These are phyloP conservation scores for Lanmaoa rubissima DNA, from an alignment of 768 basidiomycete species.

Conservation along the genomic window DNA sequence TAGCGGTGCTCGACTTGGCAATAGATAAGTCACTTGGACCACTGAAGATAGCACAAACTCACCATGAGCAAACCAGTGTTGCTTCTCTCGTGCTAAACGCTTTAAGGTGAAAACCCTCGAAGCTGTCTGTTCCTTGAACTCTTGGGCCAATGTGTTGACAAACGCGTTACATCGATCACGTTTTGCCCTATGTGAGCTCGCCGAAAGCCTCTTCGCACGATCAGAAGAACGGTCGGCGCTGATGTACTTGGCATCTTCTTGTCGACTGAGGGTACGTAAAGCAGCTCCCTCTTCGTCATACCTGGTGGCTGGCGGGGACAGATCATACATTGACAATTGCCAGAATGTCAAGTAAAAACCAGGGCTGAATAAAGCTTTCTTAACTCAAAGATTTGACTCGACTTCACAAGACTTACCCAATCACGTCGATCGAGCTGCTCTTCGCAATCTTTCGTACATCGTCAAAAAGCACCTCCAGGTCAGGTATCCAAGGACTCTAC, in stretches of 20 bases:
- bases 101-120: conserved; percentile 74
- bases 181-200: conserved; percentile 54
- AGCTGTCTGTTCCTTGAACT: conserved; percentile 73
- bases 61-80: conserved; percentile 80
- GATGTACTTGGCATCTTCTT: conserved; percentile 63
- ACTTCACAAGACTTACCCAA: conserved; percentile 56
- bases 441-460: conserved; percentile 75
- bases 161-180: conserved; percentile 68
- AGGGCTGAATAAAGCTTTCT: conserved; percentile 49
- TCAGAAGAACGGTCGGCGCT: conserved; percentile 73
- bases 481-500: conserved; percentile 78
- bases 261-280: conserved; percentile 58
- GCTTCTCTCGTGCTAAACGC: conserved; percentile 73
- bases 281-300: conserved; percentile 78
- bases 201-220: conserved; percentile 54
- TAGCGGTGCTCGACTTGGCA: conserved; percentile 36
- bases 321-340: conserved; percentile 91
- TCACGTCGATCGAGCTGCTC: conserved; percentile 55
- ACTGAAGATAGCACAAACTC: background rate
- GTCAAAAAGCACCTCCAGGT: conserved; percentile 69
- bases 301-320: conserved; percentile 68
- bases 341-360: conserved; percentile 96
- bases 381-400: conserved; percentile 3
- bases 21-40: conserved; percentile 7
- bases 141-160: conserved; percentile 57